Percentiles rank a stretch among this genome's conserved stretches.
phyloP scores from a whole-genome alignment of 108 stramenopile species.

The Licmophora abbreviata region DNA sequence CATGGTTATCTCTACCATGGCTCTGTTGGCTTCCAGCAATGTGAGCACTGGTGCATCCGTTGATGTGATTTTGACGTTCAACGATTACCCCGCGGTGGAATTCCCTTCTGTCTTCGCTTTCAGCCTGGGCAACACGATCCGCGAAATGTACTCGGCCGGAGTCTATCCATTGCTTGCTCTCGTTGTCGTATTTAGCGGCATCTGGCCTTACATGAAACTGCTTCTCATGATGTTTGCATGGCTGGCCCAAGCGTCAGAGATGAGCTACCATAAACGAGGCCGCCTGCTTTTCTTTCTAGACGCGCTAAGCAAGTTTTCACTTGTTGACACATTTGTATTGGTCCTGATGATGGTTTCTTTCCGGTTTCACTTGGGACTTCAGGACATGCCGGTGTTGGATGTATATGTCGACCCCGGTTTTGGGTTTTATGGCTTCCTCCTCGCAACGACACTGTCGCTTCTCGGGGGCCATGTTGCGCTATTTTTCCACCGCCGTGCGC shows the following conservation, averaged over 20 bases:
- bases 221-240: conserved; percentile 66
- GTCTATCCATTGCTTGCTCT: conserved; percentile 81
- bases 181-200: conserved; percentile 79
- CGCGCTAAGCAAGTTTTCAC: conserved; percentile 81
- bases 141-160: conserved; percentile 73
- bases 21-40: conserved; percentile 58
- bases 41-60: conserved; percentile 71
- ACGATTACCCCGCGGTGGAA: conserved; percentile 16
- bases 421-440: conserved; percentile 85
- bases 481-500: conserved; percentile 60
- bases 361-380: conserved; percentile 67
- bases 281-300: conserved; percentile 69
- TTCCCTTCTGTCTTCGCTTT: conserved; percentile 62
- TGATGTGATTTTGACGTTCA: conserved; percentile 31
- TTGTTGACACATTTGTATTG: conserved; percentile 87
- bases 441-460: conserved; percentile 78
- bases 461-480: conserved; percentile 69
- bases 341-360: conserved; percentile 89
- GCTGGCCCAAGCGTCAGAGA: conserved; percentile 22
- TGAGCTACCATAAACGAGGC: conserved; percentile 33
- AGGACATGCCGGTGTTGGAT: conserved; percentile 34
- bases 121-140: conserved; percentile 68
- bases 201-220: conserved; percentile 91
- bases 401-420: conserved; percentile 62
- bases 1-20: conserved; percentile 38